Base-by-base conservation (phyloP, 345 rosid genomes). In the Melaleuca alternifolia region DNA sequence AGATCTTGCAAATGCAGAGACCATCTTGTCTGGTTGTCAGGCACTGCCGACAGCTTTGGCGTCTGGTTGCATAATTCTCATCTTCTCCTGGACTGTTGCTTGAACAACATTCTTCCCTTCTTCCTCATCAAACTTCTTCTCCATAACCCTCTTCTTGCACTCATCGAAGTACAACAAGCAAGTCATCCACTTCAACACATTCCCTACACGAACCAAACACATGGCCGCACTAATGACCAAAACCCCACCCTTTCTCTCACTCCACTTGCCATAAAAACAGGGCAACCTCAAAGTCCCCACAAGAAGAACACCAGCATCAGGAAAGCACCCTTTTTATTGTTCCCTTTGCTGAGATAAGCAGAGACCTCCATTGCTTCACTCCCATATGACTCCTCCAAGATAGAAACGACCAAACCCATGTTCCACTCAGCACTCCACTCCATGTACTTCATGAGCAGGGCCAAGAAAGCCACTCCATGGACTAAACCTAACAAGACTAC, bases 401-500 rank as follows among this genome's bases (percentile, higher is more conserved):
- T 88, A 1, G 93, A 91, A 62, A 91, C 81, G 77, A 92, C 90
- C 59, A 92, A 81, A 76, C 90, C 88, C 92, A 87, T 88, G 89
- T 89, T 91, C 94, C 92, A 92, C 79, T 87, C 93, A 11, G 88
- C 88, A 65, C 91, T 89, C 94, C 94, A 92, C 65, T 88, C 91
- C 51, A 89, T 59, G 75, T 86, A 87, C 89, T 89, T 91, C 28
- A n/a, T 54, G n/a, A 89, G 11, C 76, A 92, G 81, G 33, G 85
- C 89, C 83, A 88, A 14, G 51, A 88, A 89, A 56, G 57, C 51
- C 59, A 59, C 86, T 11, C 83, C 84, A 82, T 91, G 90, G 16
- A 84, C 21, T 48, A 57, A 56, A 84, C 30, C 51, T 33, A 59
- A n/a, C 71, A 59, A n/a, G 71, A 30, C 71, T 12, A 12, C 71